Evolutionary conservation across 495 filamentous ascomycete species (phyloP).

Genomic region (Podospora anserina): DNA sequence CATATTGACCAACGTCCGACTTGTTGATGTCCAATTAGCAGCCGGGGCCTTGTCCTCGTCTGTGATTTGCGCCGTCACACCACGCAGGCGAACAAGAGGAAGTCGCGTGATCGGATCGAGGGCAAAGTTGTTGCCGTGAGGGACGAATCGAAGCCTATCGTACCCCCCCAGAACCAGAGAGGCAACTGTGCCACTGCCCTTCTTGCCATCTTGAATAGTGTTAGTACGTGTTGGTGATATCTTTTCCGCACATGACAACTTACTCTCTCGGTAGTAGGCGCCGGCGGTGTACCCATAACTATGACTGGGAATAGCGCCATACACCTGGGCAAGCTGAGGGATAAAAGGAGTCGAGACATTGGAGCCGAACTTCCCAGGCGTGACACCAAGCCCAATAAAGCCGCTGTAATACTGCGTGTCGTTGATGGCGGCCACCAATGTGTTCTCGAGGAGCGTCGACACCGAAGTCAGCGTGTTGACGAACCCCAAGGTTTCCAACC

Average conservation of each 20-base stretch:
- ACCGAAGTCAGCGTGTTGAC: constrained; percentile 40
- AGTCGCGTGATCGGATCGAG: constrained; percentile 45
- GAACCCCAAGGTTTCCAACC: constrained; percentile 53
- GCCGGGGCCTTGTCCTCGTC: constrained; percentile 36
- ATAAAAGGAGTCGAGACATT: constrained; percentile 37
- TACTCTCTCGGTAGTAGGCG: constrained; percentile 55
- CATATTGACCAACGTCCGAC: constrained; percentile 39
- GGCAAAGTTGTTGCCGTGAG: constrained; percentile 53
- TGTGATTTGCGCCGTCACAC: constrained; percentile 51
- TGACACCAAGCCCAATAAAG: constrained; percentile 54
- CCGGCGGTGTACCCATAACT: constrained; percentile 68
- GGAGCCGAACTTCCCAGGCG: constrained; percentile 40
- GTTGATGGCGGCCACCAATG: constrained; percentile 53
- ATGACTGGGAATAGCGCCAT: constrained; percentile 55
- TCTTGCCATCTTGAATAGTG: constrained; percentile 26
- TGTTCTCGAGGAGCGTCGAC: constrained; percentile 45
- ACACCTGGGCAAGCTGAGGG: constrained; percentile 47
- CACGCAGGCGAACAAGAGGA: constrained; percentile 53
- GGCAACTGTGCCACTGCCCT: constrained; percentile 44
- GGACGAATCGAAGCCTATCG: constrained; percentile 56
- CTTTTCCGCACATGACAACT: constrained; percentile 12
- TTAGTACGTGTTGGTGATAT: constrained; percentile 24
- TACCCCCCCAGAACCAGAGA: constrained; percentile 64
- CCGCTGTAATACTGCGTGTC: constrained; percentile 57
- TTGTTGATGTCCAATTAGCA: constrained; percentile 39